Conservation (phyloP, 208 protist genomes). For the Acanthamoeba comandoni region DNA sequence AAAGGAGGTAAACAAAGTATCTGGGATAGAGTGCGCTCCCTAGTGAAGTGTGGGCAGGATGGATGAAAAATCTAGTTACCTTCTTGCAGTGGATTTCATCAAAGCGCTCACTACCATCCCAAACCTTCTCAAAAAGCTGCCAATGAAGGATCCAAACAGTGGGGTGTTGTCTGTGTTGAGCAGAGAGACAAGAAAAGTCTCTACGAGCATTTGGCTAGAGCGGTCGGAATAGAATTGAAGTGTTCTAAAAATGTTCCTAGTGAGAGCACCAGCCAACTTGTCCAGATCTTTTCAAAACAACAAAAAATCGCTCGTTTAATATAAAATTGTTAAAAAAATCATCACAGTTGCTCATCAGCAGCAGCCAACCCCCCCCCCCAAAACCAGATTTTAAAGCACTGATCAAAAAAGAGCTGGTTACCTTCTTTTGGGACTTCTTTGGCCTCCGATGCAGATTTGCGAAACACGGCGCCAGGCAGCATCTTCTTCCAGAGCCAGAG, state of each 20-base stretch:
- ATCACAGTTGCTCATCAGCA: no score
- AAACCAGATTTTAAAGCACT: no score
- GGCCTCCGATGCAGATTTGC: slow-evolving; percentile 18
- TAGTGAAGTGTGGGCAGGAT: no score
- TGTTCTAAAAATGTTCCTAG: slow-evolving; percentile 48
- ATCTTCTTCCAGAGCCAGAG: slow-evolving; percentile 72
- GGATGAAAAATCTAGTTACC: slow-evolving; percentile 3
- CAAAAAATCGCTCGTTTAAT: slow-evolving; percentile 17
- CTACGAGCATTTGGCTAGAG: slow-evolving; percentile 50
- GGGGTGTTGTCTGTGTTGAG: background rate
- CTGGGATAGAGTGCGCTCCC: no score
- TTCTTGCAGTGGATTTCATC: background rate
- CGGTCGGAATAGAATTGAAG: slow-evolving; percentile 57
- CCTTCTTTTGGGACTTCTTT: slow-evolving; percentile 41
- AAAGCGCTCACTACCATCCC: slow-evolving; percentile 1
- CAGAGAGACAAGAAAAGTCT: slow-evolving; percentile 30
- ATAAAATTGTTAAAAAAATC: no score
- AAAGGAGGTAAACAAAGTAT: no score
- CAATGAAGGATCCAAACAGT: slow-evolving; percentile 33
- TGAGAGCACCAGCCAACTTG: slow-evolving; percentile 16
- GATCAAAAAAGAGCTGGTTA: background rate
- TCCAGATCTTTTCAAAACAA: slow-evolving; percentile 21
- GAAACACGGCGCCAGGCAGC: slow-evolving; percentile 42
- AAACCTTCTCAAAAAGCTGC: slow-evolving; percentile 71
- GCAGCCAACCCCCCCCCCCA: no score